Evolutionary conservation across 495 filamentous ascomycete species (phyloP), one percentile per base, ranked within the genome.

Genomic region (Massariosphaeria phaeospora): DNA sequence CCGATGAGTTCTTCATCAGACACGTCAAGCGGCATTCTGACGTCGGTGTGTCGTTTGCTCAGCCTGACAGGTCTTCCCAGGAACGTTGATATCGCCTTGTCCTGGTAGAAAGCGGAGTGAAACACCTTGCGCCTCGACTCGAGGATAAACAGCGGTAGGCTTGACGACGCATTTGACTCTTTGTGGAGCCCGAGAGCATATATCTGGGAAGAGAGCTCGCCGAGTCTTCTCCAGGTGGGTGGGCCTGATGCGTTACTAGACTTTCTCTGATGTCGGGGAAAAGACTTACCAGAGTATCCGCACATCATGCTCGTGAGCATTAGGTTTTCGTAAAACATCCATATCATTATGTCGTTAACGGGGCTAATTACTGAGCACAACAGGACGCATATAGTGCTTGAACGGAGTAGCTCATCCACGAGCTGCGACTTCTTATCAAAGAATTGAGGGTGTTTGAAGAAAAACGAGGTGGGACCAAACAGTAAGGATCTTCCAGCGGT

Each of bases 141-240:
- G 0, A 34, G 43, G 18, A 56, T 34, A 23, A 54, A 61, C 5
- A 24, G 12, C 3, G 58, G 52, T 2, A 61, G 12, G 23, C 31
- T 26, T n/a, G n/a, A n/a, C 17, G 23, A 45, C 17, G 18, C 23
- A 9, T 42, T 55, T 8, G 45, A 33, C 43, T 61, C 58, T 25
- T 39, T 30, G 35, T 61, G 58, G 0, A 61, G 30, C 5, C 45
- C 58, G 7, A 61, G 25, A 15, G 58, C 51, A 36, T 56, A 61
- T 13, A 61, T 51, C 17, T 51, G 44, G 12, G 52, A 51, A 15
- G 47, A 8, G n/a, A 61, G 39, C 15, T 61, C 52, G 38, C 58
- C 51, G 1, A 56, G 12, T 24, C 52, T 8, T 17, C 58, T 24
- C 58, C 58, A 61, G 31, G 27, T 9, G 13, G 40, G 52, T 17